phyloP scores from a whole-genome alignment of 2,329 filamentous ascomycete species.

The Pleomassaria siparia region DNA sequence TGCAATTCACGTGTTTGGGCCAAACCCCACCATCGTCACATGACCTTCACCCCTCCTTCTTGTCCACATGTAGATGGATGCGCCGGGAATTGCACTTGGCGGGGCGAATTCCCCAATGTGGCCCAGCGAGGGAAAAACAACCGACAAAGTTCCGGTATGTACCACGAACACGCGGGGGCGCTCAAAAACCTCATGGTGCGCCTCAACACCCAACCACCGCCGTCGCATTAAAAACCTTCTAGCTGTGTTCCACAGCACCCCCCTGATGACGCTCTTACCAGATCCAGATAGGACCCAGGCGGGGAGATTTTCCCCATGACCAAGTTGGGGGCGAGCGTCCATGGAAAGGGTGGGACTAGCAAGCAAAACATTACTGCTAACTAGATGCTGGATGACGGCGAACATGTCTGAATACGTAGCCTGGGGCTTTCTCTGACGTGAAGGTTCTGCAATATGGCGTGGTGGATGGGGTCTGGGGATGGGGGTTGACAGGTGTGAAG shows the following conservation, averaged over 20 bases:
- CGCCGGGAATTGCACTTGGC: slow-evolving; percentile 1
- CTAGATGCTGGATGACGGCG: slow-evolving; percentile 17
- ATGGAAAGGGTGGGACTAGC: background rate
- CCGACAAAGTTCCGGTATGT: background rate
- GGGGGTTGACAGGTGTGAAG: no score
- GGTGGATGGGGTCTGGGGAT: no score
- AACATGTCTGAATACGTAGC: slow-evolving; percentile 18
- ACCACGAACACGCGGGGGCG: slow-evolving; percentile 6
- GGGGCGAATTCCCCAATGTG: background rate
- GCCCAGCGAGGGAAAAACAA: background rate
- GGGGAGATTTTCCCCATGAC: slow-evolving; percentile 34
- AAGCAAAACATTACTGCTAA: background rate
- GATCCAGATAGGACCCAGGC: slow-evolving; percentile 10
- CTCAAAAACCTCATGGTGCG: slow-evolving; percentile 7
- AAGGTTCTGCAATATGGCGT: background rate
- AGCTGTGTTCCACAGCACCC: slow-evolving; percentile 22
- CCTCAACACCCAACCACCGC: slow-evolving; percentile 25
- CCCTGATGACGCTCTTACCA: slow-evolving; percentile 13
- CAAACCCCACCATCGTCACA: no score
- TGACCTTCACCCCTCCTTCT: background rate
- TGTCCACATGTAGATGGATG: background rate
- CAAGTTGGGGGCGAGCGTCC: background rate
- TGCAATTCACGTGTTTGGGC: no score
- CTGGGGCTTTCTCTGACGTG: slow-evolving; percentile 7
- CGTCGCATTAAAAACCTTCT: slow-evolving; percentile 15